phyloP scores from a whole-genome alignment of 495 filamentous ascomycete genomes.

The Bathelium albidoporum region DNA sequence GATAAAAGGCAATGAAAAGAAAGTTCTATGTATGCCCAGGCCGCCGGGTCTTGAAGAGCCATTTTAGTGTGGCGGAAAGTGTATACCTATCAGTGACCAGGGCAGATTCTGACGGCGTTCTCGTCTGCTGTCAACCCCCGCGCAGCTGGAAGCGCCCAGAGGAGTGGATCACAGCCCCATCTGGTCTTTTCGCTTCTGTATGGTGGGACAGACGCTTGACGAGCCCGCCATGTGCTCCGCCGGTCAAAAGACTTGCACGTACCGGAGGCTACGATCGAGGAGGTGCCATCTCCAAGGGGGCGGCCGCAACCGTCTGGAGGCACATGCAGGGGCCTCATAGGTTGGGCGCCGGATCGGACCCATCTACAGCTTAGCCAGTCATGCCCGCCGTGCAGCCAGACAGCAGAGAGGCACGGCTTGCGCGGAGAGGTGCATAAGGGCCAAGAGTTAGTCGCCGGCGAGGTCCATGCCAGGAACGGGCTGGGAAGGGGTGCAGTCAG shows the following conservation, averaged over 20 bases:
- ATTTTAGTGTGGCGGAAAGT: neutral
- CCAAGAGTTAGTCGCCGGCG: neutral
- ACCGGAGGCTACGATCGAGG: neutral
- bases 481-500: neutral
- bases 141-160: neutral
- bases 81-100: neutral
- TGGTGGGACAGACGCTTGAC: neutral
- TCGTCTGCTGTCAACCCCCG: neutral
- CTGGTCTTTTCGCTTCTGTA: neutral
- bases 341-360: neutral
- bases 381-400: neutral
- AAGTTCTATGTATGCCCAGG: neutral
- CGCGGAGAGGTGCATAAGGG: neutral
- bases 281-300: too few relatives aligned
- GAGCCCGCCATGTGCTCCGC: neutral
- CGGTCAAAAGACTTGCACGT: neutral
- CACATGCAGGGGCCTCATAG: neutral
- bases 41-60: neutral
- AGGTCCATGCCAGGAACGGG: neutral
- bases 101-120: neutral
- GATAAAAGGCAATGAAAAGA: neutral
- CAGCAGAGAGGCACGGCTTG: neutral
- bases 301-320: too few relatives aligned
- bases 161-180: neutral
- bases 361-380: neutral